A percentile compares a stretch with the other conserved stretches of the same genome.
Conservation (phyloP, 805 yeast species). For the Zygosaccharomyces lentus region DNA sequence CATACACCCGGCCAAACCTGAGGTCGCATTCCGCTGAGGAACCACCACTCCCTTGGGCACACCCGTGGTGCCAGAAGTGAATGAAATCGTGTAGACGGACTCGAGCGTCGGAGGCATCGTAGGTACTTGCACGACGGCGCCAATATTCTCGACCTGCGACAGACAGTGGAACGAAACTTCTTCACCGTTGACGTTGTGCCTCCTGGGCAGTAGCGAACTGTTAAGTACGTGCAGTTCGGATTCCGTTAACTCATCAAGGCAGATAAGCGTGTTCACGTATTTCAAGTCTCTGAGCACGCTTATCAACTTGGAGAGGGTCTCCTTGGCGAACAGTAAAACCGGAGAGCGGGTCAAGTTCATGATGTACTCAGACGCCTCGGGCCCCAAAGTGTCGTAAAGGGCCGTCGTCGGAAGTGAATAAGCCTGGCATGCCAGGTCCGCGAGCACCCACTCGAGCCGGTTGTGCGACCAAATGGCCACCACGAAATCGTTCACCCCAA, state of each 20-base stretch:
- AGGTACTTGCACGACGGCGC: constrained; percentile 41
- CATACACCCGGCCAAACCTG: constrained; percentile 45
- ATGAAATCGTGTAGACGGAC: constrained; percentile 56
- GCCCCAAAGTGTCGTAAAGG: constrained; percentile 54
- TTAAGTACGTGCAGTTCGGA: constrained; percentile 34
- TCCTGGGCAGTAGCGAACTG: constrained; percentile 28
- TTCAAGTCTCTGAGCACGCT: constrained; percentile 41
- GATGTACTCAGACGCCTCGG: constrained; percentile 59
- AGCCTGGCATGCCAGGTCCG: constrained; percentile 64
- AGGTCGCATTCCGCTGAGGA: constrained; percentile 48
- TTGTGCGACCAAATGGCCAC: constrained; percentile 56
- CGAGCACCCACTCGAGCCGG: constrained; percentile 61
- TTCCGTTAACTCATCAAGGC: constrained; percentile 46
- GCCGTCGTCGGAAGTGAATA: constrained; percentile 54
- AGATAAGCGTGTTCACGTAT: constrained; percentile 48
- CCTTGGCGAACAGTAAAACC: constrained; percentile 49
- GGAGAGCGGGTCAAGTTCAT: constrained; percentile 60
- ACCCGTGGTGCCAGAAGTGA: constrained; percentile 76
- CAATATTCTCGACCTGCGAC: constrained; percentile 40
- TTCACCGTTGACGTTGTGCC: constrained; percentile 31
- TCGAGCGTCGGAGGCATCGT: constrained; percentile 48
- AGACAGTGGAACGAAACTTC: constrained; percentile 40
- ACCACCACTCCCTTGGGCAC: constrained; percentile 66
- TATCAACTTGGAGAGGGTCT: constrained; percentile 47
- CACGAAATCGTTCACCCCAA: constrained; percentile 41